Percentiles rank a stretch among this genome's conserved stretches.
Conservation (phyloP, 139 green algal genomes). For the Coccomyxa sp. region DNA sequence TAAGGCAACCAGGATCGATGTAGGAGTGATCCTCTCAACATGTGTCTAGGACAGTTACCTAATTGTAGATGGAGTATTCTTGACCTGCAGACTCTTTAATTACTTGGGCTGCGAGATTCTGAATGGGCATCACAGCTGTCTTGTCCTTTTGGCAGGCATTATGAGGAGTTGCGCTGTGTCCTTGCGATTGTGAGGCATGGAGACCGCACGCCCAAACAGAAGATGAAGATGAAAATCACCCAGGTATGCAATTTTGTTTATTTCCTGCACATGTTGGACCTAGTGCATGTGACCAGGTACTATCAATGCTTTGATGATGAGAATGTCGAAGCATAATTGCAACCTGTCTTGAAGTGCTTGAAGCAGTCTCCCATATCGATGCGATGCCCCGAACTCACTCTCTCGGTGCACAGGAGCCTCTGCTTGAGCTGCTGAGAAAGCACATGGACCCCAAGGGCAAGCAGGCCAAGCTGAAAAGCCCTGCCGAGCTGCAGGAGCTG, state of each 20-base stretch:
- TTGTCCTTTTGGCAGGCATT: neutral
- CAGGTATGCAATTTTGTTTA: slow-evolving; percentile 31
- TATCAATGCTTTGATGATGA: too few relatives aligned
- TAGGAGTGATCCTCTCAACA: too few relatives aligned
- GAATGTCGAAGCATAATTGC: too few relatives aligned
- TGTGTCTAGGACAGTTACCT: too few relatives aligned
- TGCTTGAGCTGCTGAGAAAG: slow-evolving; percentile 84
- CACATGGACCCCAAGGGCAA: slow-evolving; percentile 87
- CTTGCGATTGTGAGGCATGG: slow-evolving; percentile 85
- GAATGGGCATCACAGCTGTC: neutral
- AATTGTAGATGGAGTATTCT: too few relatives aligned
- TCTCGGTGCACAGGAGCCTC: slow-evolving; percentile 22
- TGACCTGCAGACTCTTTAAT: too few relatives aligned
- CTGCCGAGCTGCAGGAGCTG: slow-evolving; percentile 88
- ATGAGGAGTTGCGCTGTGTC: slow-evolving; percentile 86
- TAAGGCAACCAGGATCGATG: too few relatives aligned
- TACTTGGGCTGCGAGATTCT: too few relatives aligned
- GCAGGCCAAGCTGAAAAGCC: slow-evolving; percentile 98
- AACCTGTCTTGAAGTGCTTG: too few relatives aligned
- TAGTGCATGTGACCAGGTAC: too few relatives aligned
- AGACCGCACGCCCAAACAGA: slow-evolving; percentile 98
- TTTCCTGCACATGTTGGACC: neutral
- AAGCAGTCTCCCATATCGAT: too few relatives aligned
- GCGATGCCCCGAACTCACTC: too few relatives aligned
- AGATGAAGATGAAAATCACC: slow-evolving; percentile 91